phyloP scores from a whole-genome alignment of 768 basidiomycete genomes.

The Mrakia hoshinonis region DNA sequence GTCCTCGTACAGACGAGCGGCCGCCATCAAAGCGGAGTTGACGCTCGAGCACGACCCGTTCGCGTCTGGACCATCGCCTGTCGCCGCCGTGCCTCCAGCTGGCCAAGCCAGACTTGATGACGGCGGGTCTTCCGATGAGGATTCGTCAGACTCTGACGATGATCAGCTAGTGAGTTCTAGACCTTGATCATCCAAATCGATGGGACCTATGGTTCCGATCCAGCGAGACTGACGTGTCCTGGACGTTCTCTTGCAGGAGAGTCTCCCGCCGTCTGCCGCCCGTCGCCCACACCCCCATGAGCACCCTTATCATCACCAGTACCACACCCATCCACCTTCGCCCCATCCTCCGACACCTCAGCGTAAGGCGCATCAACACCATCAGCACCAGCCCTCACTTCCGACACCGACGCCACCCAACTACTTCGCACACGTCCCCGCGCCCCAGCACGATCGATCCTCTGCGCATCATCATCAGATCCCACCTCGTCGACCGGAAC shows the following conservation, averaged over 20 bases:
- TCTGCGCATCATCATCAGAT: not conserved
- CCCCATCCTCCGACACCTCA: no score
- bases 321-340: no score
- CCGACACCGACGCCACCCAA: not conserved
- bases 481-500: not conserved
- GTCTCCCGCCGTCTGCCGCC: no score
- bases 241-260: not conserved
- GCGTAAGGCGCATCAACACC: no score
- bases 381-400: no score
- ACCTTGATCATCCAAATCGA: not conserved
- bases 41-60: constrained; percentile 18
- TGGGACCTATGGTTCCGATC: no score
- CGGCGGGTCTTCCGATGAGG: not conserved
- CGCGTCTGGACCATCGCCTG: not conserved
- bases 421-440: not conserved
- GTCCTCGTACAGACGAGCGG: not conserved
- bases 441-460: not conserved
- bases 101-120: not conserved
- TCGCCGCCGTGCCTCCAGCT: not conserved
- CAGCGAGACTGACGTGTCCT: not conserved
- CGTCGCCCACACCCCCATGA: no score
- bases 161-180: not conserved
- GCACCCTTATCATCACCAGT: no score
- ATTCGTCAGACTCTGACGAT: not conserved
- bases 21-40: not conserved